A percentile compares a stretch with the other conserved stretches of the same genome.
Conservation (phyloP, 2,329 filamentous ascomycete species). For the Dothistroma pini region DNA sequence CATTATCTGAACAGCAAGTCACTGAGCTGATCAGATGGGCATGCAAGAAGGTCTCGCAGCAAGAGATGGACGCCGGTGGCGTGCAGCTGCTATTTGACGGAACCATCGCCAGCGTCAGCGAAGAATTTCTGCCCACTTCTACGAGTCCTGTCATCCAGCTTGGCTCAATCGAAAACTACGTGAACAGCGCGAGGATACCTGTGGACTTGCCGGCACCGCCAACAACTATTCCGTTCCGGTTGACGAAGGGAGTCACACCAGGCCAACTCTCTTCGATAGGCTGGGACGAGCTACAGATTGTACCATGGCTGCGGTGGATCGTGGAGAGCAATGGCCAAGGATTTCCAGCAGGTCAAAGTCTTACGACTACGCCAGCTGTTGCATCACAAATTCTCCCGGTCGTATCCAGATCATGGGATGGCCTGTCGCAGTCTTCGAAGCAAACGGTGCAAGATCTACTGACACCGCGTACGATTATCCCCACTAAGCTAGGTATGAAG, state of each 20-base stretch:
- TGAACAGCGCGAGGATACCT: conserved; percentile 75
- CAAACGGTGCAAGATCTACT: conserved; percentile 62
- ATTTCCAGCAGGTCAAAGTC: conserved; percentile 60
- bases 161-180: conserved; percentile 68
- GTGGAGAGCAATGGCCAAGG: conserved; percentile 63
- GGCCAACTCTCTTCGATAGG: conserved; percentile 74
- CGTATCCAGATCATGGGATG: conserved; percentile 87
- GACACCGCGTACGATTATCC: conserved; percentile 69
- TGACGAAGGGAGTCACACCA: conserved; percentile 66
- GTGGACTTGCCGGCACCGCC: conserved; percentile 76
- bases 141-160: conserved; percentile 72
- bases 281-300: conserved; percentile 80
- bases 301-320: conserved; percentile 81
- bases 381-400: conserved; percentile 72
- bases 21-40: conserved; percentile 82
- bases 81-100: conserved; percentile 71
- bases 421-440: conserved; percentile 64
- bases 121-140: conserved; percentile 50
- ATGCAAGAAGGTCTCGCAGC: conserved; percentile 64
- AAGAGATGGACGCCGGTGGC: conserved; percentile 66
- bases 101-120: conserved; percentile 64
- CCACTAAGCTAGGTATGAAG: conserved; percentile 86
- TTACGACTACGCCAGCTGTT: conserved; percentile 70
- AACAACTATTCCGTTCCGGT: conserved; percentile 78
- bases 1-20: conserved; percentile 74